Evolutionary conservation across 306 rosid species (phyloP).

Genomic region (Macrotyloma uniflorum): DNA sequence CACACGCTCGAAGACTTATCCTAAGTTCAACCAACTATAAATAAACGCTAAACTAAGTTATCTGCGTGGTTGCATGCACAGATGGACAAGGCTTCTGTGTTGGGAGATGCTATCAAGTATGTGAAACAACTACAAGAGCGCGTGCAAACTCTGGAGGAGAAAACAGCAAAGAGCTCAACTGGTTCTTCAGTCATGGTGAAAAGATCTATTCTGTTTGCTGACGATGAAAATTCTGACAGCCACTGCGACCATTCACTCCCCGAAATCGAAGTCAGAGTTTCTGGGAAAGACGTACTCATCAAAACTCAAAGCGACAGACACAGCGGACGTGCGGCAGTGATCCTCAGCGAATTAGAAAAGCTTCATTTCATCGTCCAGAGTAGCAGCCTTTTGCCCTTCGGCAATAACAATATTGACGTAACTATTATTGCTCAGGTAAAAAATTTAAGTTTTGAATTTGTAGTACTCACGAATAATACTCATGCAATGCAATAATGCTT

Average conservation of each 20-base stretch:
- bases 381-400: constrained; percentile 69
- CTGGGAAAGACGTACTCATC: constrained; percentile 62
- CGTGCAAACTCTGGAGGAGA: constrained; percentile 59
- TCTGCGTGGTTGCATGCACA: constrained; percentile 30
- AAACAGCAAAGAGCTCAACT: constrained; percentile 45
- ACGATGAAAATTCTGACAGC: constrained; percentile 37
- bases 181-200: constrained; percentile 56
- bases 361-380: constrained; percentile 57
- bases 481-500: not conserved
- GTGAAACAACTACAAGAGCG: constrained; percentile 68
- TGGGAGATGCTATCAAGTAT: constrained; percentile 72
- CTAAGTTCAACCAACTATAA: not conserved
- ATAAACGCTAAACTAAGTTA: not conserved
- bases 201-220: constrained; percentile 47
- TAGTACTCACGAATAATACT: not conserved
- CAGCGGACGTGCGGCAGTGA: constrained; percentile 40
- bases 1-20: not conserved
- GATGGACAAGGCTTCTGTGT: constrained; percentile 94
- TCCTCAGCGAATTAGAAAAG: constrained; percentile 55
- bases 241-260: constrained; percentile 50
- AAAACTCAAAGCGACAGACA: constrained; percentile 66
- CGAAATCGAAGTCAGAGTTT: constrained; percentile 72
- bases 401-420: constrained; percentile 56
- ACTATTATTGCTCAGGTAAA: constrained; percentile 78
- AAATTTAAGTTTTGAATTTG: not conserved